Conservation (phyloP, 2,329 filamentous ascomycete genomes). For the Anthostomella pinea region DNA sequence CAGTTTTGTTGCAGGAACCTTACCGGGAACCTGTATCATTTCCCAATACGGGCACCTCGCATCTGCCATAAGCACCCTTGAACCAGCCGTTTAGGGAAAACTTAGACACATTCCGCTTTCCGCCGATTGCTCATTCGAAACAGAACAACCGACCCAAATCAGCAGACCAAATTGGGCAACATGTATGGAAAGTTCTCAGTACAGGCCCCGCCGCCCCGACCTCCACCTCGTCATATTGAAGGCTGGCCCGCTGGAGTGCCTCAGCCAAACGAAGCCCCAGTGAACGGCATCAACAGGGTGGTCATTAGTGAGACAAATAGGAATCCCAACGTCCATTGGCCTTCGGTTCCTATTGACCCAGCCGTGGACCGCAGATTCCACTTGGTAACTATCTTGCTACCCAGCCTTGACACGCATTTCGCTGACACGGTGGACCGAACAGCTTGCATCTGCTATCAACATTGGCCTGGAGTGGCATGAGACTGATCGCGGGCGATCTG, state of each 20-base stretch:
- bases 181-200: neutral
- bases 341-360: neutral
- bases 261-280: neutral
- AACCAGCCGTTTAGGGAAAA: too few species aligned
- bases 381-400: too few species aligned
- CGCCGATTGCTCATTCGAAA: too few species aligned
- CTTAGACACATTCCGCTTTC: neutral
- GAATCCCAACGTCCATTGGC: neutral
- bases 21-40: too few species aligned
- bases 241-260: neutral
- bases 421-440: neutral
- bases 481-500: constrained; percentile 1
- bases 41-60: too few species aligned
- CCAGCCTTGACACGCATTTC: too few species aligned
- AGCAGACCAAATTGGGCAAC: neutral
- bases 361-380: neutral
- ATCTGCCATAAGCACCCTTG: too few species aligned
- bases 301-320: neutral
- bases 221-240: neutral
- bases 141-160: neutral
- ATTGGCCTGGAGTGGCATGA: neutral
- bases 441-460: neutral
- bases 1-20: too few species aligned
- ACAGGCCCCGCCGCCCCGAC: neutral
- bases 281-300: neutral